Base-by-base conservation (phyloP, 345 rosid species). In the Gossypium stocksii region DNA sequence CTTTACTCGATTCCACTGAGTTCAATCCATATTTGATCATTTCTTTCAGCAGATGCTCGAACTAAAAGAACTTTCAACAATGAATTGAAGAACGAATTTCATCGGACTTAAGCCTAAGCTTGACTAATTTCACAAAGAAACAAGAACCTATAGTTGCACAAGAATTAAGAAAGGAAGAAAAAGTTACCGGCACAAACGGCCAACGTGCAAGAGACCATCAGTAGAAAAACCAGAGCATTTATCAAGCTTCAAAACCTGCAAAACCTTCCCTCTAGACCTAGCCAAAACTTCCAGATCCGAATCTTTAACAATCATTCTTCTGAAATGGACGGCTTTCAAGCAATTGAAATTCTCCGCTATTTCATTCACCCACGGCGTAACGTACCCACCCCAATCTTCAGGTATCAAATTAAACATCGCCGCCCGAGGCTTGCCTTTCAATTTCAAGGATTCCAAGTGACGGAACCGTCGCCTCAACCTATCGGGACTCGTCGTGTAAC, bases 371-470 rank as follows among this genome's bases (percentile, higher is more conserved):
- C 98, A 95, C 0, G 96, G 97, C 4, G 90, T 83, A 1, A 86
- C 93, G 20, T 77, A 82, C 0, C 99, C 99, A 2, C 99, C 99
- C 99, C 99, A 93, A 76, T 93, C 87, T 82, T 93, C 98, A 0
- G 97, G 99, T 41, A 95, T 93, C 46, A 91, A 79, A 70, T 91
- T 93, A 61, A 95, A 93, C 98, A 95, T 90, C 20, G 98, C 97
- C 0, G 98, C 97, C 74, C 99, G 58, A 0, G 98, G 98, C 83
- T 91, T 93, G 12, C 97, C 99, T 75, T 95, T 95, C 48, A 95
- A 73, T 80, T 86, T 90, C 65, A 95, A 74, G 12, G 99, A 95
- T 79, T 90, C 96, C 8, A 95, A 80, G 71, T 88, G 84, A 1
- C 61, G 27, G 48, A 93, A 93, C 15, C 99, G 84, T 9, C 78